Percentiles rank a stretch among this genome's conserved stretches.
Conservation (phyloP, 2,329 filamentous ascomycete species). For the Verticillium longisporum region DNA sequence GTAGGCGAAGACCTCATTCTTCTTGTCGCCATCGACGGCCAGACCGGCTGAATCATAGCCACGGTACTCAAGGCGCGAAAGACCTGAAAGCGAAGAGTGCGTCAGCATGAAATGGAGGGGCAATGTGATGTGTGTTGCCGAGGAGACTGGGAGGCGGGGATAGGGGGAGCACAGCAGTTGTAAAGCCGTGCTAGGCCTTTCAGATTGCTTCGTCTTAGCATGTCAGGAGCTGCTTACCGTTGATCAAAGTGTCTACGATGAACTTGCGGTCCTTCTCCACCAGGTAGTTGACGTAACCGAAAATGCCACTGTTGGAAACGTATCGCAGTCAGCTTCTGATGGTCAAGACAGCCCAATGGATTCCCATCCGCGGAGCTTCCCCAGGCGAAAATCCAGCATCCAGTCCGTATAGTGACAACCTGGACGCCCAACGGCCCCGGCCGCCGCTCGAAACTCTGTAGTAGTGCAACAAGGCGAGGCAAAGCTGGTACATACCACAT, state of each 20-base stretch:
- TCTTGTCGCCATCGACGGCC: slow-evolving; percentile 95
- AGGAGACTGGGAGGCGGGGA: not conserved
- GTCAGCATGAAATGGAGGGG: not conserved
- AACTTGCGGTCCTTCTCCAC: slow-evolving; percentile 98
- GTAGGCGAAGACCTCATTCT: slow-evolving; percentile 93
- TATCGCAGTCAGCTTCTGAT: not conserved
- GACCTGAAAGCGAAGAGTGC: slow-evolving; percentile 48
- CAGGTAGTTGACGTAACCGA: slow-evolving; percentile 98
- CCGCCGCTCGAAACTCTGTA: not conserved
- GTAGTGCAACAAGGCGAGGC: not conserved
- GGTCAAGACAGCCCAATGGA: not conserved
- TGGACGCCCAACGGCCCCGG: not conserved
- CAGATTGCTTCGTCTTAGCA: not conserved
- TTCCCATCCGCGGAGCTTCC: not conserved
- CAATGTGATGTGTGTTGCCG: not conserved
- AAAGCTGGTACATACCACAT: slow-evolving; percentile 14
- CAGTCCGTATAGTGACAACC: not conserved
- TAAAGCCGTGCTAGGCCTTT: not conserved
- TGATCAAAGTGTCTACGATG: slow-evolving; percentile 92
- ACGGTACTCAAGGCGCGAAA: slow-evolving; percentile 94
- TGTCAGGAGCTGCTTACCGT: slow-evolving; percentile 56
- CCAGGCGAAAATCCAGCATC: not conserved
- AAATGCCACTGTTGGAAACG: slow-evolving; percentile 64
- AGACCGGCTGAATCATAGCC: slow-evolving; percentile 97
- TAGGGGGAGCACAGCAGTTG: not conserved